Conservation (phyloP, 2,329 filamentous ascomycete genomes). For the Neofusicoccum umdonicola region DNA sequence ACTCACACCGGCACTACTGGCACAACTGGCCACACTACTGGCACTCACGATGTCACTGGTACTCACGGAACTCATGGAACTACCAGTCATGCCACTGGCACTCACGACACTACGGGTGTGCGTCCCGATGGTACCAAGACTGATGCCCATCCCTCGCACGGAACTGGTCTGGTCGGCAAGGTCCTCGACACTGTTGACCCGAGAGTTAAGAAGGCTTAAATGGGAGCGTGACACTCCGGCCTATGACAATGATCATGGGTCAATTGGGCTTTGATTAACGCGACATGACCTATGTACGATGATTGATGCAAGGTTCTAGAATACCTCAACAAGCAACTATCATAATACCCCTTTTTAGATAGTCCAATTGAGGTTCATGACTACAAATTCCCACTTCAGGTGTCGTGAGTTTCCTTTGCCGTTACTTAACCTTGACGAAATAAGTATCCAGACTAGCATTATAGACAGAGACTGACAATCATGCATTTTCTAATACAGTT, state of each 20-base stretch:
- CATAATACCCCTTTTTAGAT: too few relatives aligned
- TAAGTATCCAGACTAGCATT: too few relatives aligned
- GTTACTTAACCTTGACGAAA: too few relatives aligned
- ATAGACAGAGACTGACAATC: too few relatives aligned
- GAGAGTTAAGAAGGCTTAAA: slow-evolving; percentile 15
- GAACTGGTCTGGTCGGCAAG: background rate
- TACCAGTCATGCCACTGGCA: background rate
- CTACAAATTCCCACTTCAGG: too few relatives aligned
- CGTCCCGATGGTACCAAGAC: background rate
- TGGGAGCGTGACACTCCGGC: too few relatives aligned
- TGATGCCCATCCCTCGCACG: background rate
- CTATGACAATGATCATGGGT: background rate
- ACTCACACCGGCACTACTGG: background rate
- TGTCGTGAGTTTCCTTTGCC: too few relatives aligned
- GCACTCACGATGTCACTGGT: background rate
- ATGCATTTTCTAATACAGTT: too few relatives aligned
- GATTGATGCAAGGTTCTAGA: background rate
- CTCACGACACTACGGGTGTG: background rate
- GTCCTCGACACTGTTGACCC: slow-evolving; percentile 17
- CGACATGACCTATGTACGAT: background rate
- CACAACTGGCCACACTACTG: background rate
- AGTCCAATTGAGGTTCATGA: too few relatives aligned
- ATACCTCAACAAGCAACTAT: background rate
- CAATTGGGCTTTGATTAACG: background rate
- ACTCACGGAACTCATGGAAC: background rate